Percentiles rank a stretch among this genome's conserved stretches.
These are phyloP conservation scores for Polyporus tsugae DNA, from an alignment of 1,284 basidiomycete genomes.

Conservation along the genomic window DNA sequence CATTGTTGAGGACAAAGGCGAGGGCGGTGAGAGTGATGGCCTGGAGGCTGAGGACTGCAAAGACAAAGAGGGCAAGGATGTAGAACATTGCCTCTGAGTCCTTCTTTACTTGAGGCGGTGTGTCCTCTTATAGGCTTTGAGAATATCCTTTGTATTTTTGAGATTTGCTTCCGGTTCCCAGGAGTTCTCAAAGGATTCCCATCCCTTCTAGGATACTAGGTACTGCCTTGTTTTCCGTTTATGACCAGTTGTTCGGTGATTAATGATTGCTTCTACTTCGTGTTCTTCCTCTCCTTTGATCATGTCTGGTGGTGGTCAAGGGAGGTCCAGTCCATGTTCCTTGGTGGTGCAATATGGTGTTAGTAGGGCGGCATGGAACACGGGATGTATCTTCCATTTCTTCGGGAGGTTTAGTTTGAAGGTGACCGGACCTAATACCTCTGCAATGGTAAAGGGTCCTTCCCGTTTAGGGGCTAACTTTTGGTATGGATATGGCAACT, in stretches of 20 bases:
- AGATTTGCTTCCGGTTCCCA: slow-evolving; percentile 10
- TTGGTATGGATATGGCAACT: slow-evolving; percentile 2
- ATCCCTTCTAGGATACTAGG: neutral
- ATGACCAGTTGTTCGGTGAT: neutral
- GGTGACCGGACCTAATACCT: slow-evolving; percentile 8
- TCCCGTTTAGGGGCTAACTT: slow-evolving; percentile 13
- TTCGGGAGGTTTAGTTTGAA: slow-evolving; percentile 10
- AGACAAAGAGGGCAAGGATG: no score
- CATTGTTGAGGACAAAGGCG: no score
- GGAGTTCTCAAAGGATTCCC: neutral
- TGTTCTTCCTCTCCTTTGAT: slow-evolving; percentile 7
- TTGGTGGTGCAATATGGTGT: slow-evolving; percentile 9
- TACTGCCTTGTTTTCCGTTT: neutral
- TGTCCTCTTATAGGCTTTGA: neutral
- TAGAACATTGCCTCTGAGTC: no score
- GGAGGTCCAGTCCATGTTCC: slow-evolving; percentile 10
- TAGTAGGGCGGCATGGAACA: slow-evolving; percentile 11
- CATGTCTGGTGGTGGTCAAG: neutral
- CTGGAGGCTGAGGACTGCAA: no score
- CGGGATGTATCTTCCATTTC: slow-evolving; percentile 25
- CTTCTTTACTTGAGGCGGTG: no score
- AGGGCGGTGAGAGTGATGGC: no score
- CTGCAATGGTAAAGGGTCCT: slow-evolving; percentile 12
- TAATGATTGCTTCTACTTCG: slow-evolving; percentile 20
- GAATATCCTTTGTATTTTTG: neutral